phyloP scores from a whole-genome alignment of 2,329 filamentous ascomycete species.

The Xylariaceae sp. region DNA sequence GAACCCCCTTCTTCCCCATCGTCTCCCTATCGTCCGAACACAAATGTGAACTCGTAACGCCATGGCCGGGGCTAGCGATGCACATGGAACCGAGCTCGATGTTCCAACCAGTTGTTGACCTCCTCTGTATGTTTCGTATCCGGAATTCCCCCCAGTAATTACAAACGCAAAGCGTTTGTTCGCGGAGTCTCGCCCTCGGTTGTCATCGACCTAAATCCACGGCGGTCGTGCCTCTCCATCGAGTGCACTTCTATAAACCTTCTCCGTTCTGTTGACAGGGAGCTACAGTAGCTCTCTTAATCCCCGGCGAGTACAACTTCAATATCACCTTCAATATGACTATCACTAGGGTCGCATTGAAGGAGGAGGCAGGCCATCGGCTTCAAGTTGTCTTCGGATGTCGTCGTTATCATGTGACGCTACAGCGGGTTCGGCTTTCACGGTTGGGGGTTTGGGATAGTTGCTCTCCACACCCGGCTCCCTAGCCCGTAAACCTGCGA shows the following conservation, averaged over 20 bases:
- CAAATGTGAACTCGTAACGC: constrained; percentile 10
- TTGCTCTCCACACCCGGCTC: constrained; percentile 27
- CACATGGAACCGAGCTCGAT: background rate
- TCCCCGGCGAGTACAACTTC: no score
- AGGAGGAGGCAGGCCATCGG: constrained; percentile 34
- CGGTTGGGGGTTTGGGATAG: constrained; percentile 26
- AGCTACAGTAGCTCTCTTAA: background rate
- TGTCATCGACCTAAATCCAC: background rate
- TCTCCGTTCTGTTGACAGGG: background rate
- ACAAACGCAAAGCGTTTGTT: background rate
- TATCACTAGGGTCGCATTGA: constrained; percentile 26
- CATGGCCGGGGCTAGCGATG: background rate
- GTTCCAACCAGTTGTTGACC: background rate
- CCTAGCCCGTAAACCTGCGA: constrained; percentile 29
- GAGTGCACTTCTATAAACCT: background rate
- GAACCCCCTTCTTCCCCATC: background rate
- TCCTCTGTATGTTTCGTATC: constrained; percentile 6
- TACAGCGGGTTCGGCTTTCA: constrained; percentile 37
- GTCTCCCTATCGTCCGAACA: background rate
- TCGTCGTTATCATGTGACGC: constrained; percentile 47
- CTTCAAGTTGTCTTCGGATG: constrained; percentile 49
- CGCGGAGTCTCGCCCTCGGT: background rate
- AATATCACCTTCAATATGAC: no score
- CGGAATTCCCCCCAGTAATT: background rate
- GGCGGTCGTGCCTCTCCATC: background rate